These are phyloP conservation scores for Heliamphora exappendiculata DNA, from an alignment of 148 eudicot species.

Conservation along the genomic window DNA sequence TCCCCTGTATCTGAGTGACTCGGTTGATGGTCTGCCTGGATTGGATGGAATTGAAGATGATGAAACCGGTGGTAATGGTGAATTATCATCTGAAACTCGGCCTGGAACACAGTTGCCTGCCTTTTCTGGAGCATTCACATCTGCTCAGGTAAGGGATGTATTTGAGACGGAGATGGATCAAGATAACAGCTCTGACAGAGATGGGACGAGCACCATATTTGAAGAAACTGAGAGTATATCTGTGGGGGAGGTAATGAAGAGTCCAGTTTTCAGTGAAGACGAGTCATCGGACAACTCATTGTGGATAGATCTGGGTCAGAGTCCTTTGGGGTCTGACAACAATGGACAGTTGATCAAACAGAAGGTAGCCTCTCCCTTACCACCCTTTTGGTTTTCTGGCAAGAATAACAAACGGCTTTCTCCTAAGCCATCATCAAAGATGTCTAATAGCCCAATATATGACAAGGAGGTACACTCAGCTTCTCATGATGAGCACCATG, in stretches of 20 bases:
- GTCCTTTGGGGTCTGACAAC: constrained; percentile 68
- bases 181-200: constrained; percentile 71
- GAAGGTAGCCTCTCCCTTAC: constrained; percentile 49
- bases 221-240: constrained; percentile 90
- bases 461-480: constrained; percentile 28
- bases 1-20: constrained; percentile 76
- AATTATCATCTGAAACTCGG: constrained; percentile 43
- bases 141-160: constrained; percentile 83
- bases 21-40: constrained; percentile 72
- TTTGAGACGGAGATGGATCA: constrained; percentile 90
- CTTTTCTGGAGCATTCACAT: constrained; percentile 85
- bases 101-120: constrained; percentile 72
- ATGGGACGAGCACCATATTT: constrained; percentile 81
- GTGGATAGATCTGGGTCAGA: constrained; percentile 97
- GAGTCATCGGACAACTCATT: constrained; percentile 92
- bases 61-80: constrained; percentile 46
- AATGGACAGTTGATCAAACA: constrained; percentile 42
- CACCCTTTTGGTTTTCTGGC: constrained; percentile 65
- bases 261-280: constrained; percentile 93
- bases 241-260: constrained; percentile 86
- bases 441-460: constrained; percentile 50
- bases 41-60: constrained; percentile 47
- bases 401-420: constrained; percentile 50
- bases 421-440: constrained; percentile 43
- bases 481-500: constrained; percentile 32